Evolutionary conservation across 495 filamentous ascomycete species (phyloP), one percentile per base, ranked within the genome.

Genomic region (Hyaloscypha finlandica): DNA sequence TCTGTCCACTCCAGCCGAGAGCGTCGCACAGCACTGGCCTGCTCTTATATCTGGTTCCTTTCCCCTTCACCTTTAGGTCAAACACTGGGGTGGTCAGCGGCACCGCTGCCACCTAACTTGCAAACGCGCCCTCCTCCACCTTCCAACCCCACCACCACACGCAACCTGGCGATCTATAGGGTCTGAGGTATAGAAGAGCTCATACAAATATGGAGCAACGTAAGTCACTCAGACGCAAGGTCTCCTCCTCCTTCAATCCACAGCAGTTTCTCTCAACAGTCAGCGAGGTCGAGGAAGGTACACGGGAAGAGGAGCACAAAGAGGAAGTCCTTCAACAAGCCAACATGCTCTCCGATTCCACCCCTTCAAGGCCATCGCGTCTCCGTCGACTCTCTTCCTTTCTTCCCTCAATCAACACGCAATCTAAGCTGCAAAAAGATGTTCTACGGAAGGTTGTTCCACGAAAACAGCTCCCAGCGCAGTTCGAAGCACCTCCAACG

Each of bases 381-480:
- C 66, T 68, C 16, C 60, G 45, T 19, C 54, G 59, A 14, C 33
- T 68, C 33, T 59, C 66, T 42, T 19, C 20, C 25, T 63, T 62
- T 19, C 33, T 68, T 33, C 60, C 66, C 42, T 30, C 9, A 11
- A 20, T 54, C 30, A 58, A 16, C 39, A 32, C 52, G 29, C 58
- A 56, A 48, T 68, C 66, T 68, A 68, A 68, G 54, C n/a, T 30
- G 22, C 33, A 16, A 45, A 53, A 68, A 58, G 66, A 63, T 37
- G 20, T 30, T 51, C 29, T 35, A 19, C 59, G 52, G 31, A 55
- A 55, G 25, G 31, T 32, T n/a, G 14, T 51, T 8, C 22, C 19
- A 4, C 37, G 19, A 4, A 33, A 37, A 5, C 62, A 45, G 4
- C 25, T 22, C 4, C 51, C 51, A 5, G 8, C 35, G 6, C 19